These are phyloP conservation scores for Capsicum baccatum DNA, from an alignment of 257 asterid genomes.

Conservation along the genomic window DNA sequence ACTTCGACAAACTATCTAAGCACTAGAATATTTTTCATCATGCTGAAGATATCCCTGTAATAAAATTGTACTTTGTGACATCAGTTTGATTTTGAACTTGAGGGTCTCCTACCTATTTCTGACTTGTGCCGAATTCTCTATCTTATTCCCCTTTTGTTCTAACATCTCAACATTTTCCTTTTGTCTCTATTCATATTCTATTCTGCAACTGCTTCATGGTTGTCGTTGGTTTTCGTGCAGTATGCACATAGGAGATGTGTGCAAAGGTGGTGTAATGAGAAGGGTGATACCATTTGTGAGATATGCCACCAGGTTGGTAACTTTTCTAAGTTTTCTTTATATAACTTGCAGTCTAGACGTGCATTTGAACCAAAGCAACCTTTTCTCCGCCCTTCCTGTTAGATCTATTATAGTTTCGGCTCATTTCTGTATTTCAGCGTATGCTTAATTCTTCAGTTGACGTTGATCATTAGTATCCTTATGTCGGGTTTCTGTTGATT, in stretches of 20 bases:
- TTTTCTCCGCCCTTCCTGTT: not conserved
- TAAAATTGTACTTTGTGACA: not conserved
- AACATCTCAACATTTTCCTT: too few relatives aligned
- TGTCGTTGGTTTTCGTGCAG: slow-evolving; percentile 48
- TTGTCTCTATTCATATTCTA: too few relatives aligned
- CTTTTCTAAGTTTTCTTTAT: slow-evolving; percentile 9
- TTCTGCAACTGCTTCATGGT: slow-evolving; percentile 20
- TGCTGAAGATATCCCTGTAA: not conserved
- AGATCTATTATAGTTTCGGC: too few relatives aligned
- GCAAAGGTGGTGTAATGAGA: slow-evolving; percentile 97
- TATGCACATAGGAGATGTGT: slow-evolving; percentile 96
- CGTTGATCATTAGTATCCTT: not conserved
- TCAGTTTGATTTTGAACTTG: not conserved
- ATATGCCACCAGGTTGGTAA: slow-evolving; percentile 89
- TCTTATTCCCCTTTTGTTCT: too few relatives aligned
- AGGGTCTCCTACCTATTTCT: not conserved
- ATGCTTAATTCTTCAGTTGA: slow-evolving; percentile 5
- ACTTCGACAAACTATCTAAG: not conserved
- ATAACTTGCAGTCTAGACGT: not conserved
- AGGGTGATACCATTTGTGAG: slow-evolving; percentile 95
- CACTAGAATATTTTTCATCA: not conserved
- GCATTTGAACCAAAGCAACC: not conserved
- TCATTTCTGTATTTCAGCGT: not conserved
- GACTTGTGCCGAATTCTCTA: not conserved
- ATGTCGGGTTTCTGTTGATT: slow-evolving; percentile 21